A percentile compares a stretch with the other conserved stretches of the same genome.
phyloP scores from a whole-genome alignment of 768 basidiomycete genomes.

The Trametes punicea region DNA sequence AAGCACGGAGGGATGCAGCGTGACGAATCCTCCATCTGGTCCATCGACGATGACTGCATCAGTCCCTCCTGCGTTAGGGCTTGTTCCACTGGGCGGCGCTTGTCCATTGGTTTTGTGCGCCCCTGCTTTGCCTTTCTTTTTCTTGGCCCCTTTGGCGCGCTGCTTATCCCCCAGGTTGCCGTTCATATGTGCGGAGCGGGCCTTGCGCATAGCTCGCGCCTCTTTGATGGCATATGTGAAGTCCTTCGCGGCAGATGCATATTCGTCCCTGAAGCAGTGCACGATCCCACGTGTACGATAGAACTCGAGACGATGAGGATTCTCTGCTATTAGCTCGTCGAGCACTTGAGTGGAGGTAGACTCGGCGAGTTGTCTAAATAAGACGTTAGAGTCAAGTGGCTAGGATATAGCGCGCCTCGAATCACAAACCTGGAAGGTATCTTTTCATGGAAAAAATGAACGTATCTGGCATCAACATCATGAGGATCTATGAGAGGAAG shows the following conservation, averaged over 20 bases:
- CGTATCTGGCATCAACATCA: slow-evolving; percentile 79
- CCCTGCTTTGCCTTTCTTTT: slow-evolving; percentile 47
- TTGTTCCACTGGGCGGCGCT: slow-evolving; percentile 66
- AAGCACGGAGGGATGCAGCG: slow-evolving; percentile 68
- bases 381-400: slow-evolving; percentile 22
- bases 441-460: slow-evolving; percentile 94
- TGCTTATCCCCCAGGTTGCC: slow-evolving; percentile 36
- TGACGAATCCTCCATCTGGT: slow-evolving; percentile 46
- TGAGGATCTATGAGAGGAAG: slow-evolving; percentile 52
- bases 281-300: slow-evolving; percentile 89
- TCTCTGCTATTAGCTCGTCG: slow-evolving; percentile 69
- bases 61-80: slow-evolving; percentile 31
- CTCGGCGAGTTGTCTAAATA: slow-evolving; percentile 74
- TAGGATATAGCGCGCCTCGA: background rate
- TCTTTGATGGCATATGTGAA: slow-evolving; percentile 81
- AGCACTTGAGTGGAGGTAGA: slow-evolving; percentile 76
- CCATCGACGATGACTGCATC: slow-evolving; percentile 43
- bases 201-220: slow-evolving; percentile 67
- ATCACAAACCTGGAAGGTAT: slow-evolving; percentile 90
- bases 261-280: slow-evolving; percentile 86
- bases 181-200: slow-evolving; percentile 51
- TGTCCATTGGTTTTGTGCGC: slow-evolving; percentile 51
- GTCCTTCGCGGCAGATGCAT: slow-evolving; percentile 66
- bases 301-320: slow-evolving; percentile 80
- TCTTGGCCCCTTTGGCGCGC: slow-evolving; percentile 47